Conservation (phyloP, 2,329 filamentous ascomycete genomes). For the Ampelomyces quisqualis region DNA sequence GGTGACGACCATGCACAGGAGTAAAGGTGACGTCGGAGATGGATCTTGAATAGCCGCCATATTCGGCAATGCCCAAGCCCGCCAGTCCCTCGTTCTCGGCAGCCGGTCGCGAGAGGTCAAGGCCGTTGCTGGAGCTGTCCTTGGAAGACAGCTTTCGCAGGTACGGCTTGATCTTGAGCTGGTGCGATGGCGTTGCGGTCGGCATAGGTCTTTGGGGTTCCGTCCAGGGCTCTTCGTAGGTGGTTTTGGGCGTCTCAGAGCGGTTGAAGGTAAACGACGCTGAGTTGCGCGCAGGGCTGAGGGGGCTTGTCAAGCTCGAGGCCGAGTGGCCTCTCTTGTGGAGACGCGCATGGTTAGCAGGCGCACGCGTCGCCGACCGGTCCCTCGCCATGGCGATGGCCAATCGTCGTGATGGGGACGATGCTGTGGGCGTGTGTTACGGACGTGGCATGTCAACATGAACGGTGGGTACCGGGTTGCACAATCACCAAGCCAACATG, state of each 20-base stretch:
- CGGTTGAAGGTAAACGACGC: conserved; percentile 37
- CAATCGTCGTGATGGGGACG: conserved; percentile 4
- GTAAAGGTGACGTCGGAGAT: conserved; percentile 49
- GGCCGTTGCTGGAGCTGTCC: conserved; percentile 46
- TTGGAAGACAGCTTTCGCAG: conserved; percentile 55
- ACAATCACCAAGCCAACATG: conserved; percentile 31
- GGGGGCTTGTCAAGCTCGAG: conserved; percentile 40
- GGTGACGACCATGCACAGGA: conserved; percentile 42
- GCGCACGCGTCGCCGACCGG: conserved; percentile 16
- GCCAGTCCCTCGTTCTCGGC: conserved; percentile 55
- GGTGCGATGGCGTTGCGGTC: conserved; percentile 23
- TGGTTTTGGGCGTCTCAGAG: conserved; percentile 37
- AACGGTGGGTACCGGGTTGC: conserved; percentile 10
- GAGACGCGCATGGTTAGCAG: conserved; percentile 40
- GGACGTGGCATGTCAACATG: conserved; percentile 20
- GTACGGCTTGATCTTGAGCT: conserved; percentile 57
- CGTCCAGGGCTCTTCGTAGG: conserved; percentile 39
- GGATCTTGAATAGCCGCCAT: conserved; percentile 42
- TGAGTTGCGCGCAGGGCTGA: conserved; percentile 34
- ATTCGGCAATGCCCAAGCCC: conserved; percentile 58
- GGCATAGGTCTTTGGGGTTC: conserved; percentile 30
- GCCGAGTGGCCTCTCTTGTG: conserved; percentile 46
- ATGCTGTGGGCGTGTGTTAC: background rate
- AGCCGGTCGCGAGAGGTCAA: conserved; percentile 58
- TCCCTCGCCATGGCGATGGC: conserved; percentile 9